Conservation (phyloP, 1,284 basidiomycete species). For the Cryptococcus depauperatus region DNA sequence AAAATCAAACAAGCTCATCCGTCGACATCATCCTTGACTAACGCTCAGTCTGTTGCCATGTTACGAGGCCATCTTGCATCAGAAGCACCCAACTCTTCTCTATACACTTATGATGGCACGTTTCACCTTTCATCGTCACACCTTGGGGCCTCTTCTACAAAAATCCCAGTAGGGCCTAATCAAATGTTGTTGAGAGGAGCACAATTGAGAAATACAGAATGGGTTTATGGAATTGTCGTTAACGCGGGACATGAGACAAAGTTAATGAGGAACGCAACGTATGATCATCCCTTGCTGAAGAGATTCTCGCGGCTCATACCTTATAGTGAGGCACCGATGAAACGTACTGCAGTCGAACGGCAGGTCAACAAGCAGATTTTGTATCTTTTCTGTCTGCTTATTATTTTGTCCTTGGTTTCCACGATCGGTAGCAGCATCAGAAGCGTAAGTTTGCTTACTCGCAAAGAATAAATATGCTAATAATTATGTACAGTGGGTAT, state of each 20-base stretch:
- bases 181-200: constrained; percentile 91
- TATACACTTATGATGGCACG: constrained; percentile 87
- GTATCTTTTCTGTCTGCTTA: constrained; percentile 83
- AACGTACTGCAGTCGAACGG: constrained; percentile 88
- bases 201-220: constrained; percentile 91
- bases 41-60: constrained; percentile 63
- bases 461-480: background rate
- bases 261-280: constrained; percentile 89
- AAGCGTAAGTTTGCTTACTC: constrained; percentile 43
- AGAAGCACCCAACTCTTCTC: constrained; percentile 93
- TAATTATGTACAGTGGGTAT: constrained; percentile 55
- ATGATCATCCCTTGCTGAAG: constrained; percentile 33
- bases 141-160: constrained; percentile 49
- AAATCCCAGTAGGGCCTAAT: constrained; percentile 86
- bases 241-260: constrained; percentile 99
- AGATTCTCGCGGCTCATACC: background rate
- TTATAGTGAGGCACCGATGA: constrained; percentile 72
- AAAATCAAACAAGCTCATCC: constrained; percentile 96
- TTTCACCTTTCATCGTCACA: constrained; percentile 54
- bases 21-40: constrained; percentile 67
- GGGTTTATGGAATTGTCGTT: constrained; percentile 89
- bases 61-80: constrained; percentile 79
- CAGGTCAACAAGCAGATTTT: constrained; percentile 96
- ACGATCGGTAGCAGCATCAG: constrained; percentile 86
- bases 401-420: constrained; percentile 81